Conservation (phyloP, 2,329 filamentous ascomycete genomes). For the Trichophaea hybrida region DNA sequence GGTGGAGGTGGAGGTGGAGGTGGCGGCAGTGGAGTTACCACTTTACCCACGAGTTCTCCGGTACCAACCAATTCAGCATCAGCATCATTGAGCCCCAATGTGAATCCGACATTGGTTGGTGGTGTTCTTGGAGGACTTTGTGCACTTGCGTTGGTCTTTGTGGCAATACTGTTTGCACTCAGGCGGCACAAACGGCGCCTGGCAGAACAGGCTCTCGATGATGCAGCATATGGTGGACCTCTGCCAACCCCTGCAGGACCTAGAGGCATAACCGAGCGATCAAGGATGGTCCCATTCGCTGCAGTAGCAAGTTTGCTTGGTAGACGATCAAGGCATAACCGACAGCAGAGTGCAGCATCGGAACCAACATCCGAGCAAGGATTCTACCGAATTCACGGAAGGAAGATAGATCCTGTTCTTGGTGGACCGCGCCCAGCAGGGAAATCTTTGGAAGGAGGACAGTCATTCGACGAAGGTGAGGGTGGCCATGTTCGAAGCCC, state of each 20-base stretch:
- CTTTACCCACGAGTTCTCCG: constrained; percentile 9
- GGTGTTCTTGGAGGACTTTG: constrained; percentile 49
- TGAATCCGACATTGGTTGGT: constrained; percentile 43
- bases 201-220: constrained; percentile 12
- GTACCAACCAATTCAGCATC: constrained; percentile 20
- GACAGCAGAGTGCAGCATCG: constrained; percentile 9
- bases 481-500: constrained; percentile 3
- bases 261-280: constrained; percentile 12
- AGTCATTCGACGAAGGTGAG: constrained; percentile 19
- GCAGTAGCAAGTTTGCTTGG: constrained; percentile 8
- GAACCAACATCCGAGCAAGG: constrained; percentile 34
- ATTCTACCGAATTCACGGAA: constrained; percentile 51
- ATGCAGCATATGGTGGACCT: constrained; percentile 23
- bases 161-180: constrained; percentile 38
- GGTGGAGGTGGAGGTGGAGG: constrained; percentile 18
- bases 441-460: constrained; percentile 2
- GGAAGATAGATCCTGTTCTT: constrained; percentile 49
- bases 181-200: constrained; percentile 14
- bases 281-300: constrained; percentile 12
- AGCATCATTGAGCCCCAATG: constrained; percentile 25
- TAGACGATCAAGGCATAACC: background rate
- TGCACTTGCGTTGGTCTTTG: constrained; percentile 39
- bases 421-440: constrained; percentile 20
- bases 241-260: background rate
- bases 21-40: constrained; percentile 4